Conservation (phyloP, 768 basidiomycete genomes). For the Rhodotorula taiwanensis region DNA sequence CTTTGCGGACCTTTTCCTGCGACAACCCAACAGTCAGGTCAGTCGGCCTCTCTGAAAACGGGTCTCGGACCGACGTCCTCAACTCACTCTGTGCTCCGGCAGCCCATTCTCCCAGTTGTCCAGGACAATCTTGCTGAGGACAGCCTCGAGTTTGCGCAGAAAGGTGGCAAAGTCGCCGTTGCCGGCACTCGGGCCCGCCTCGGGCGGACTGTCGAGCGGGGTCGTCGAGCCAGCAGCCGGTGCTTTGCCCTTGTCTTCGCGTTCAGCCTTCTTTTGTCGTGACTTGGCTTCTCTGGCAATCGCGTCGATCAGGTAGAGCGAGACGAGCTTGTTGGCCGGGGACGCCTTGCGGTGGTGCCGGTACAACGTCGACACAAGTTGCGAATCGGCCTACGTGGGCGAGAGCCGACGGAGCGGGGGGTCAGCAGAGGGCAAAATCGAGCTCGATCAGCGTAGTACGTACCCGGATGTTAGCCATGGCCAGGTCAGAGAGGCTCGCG, state of each 20-base stretch:
- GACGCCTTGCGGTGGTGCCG: constrained; percentile 76
- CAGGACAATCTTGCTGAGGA: constrained; percentile 79
- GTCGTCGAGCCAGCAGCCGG: constrained; percentile 13
- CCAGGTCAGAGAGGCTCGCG: constrained; percentile 63
- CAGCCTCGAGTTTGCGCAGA: constrained; percentile 78
- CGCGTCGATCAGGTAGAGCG: constrained; percentile 90
- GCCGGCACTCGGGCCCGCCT: background rate
- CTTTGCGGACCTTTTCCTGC: constrained; percentile 94
- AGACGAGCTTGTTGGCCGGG: constrained; percentile 64
- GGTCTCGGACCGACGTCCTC: background rate
- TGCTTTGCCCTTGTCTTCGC: constrained; percentile 57
- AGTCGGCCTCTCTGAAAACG: background rate
- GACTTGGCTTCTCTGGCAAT: constrained; percentile 73
- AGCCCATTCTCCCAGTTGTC: constrained; percentile 66
- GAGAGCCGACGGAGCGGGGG: too few relatives aligned
- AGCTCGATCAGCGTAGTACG: constrained; percentile 39
- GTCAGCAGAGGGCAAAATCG: too few relatives aligned
- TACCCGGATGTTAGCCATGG: constrained; percentile 71
- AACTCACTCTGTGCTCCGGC: constrained; percentile 79
- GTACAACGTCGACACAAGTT: constrained; percentile 80
- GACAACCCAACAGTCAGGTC: background rate
- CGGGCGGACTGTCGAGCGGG: background rate
- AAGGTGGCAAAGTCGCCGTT: constrained; percentile 60
- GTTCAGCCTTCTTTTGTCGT: constrained; percentile 57
- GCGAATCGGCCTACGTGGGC: constrained; percentile 63